Evolutionary conservation across 2,329 filamentous ascomycete genomes (phyloP).

Genomic region (Dothistroma septosporum): DNA sequence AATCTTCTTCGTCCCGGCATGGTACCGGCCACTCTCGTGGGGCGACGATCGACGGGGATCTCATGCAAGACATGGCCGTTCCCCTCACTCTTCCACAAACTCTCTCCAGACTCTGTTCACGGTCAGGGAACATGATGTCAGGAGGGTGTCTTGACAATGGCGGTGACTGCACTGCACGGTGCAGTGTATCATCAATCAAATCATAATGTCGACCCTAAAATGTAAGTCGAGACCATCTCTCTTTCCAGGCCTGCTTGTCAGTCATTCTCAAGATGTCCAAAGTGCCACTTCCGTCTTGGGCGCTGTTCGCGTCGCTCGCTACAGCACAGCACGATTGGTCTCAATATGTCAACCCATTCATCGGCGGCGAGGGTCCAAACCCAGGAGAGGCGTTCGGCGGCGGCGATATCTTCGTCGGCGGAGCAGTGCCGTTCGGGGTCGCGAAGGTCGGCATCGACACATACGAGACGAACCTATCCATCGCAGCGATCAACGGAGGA

Average conservation of each 20-base stretch:
- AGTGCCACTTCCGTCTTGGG: neutral
- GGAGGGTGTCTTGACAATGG: neutral
- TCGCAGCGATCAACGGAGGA: conserved; percentile 41
- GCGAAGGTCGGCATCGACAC: conserved; percentile 45
- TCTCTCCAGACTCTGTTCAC: neutral
- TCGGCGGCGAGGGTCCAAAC: conserved; percentile 47
- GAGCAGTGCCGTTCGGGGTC: conserved; percentile 40
- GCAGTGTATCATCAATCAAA: neutral
- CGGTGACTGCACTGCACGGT: neutral
- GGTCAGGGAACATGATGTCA: conserved; percentile 2
- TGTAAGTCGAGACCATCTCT: neutral
- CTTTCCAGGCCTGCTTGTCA: neutral
- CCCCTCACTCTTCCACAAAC: neutral
- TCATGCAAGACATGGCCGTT: neutral
- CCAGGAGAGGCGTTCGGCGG: conserved; percentile 44
- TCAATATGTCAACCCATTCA: conserved; percentile 49
- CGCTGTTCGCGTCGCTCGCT: neutral
- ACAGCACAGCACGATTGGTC: conserved; percentile 35
- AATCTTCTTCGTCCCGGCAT: neutral
- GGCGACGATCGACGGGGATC: neutral
- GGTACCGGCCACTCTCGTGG: neutral
- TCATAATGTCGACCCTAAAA: neutral
- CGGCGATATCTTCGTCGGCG: conserved; percentile 44
- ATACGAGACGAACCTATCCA: conserved; percentile 30
- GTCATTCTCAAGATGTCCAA: neutral